Evolutionary conservation across 331 rosid species (phyloP).

Genomic region (Quercus phellos): DNA sequence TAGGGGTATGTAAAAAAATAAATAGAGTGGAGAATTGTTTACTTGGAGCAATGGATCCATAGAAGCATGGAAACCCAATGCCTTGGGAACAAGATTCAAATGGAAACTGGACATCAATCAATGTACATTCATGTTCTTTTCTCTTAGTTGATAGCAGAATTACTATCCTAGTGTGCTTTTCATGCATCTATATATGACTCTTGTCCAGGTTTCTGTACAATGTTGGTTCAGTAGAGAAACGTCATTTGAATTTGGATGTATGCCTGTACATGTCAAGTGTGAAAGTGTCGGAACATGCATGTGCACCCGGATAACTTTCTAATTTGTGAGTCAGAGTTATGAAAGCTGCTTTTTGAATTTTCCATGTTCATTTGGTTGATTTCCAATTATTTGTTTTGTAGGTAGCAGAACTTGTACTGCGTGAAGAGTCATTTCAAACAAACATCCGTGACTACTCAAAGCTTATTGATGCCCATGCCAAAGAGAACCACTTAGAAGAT

Average conservation of each 20-base stretch:
- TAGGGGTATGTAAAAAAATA: neutral
- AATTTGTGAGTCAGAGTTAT: constrained; percentile 8
- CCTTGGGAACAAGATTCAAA: neutral
- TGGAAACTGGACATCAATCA: neutral
- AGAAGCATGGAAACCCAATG: neutral
- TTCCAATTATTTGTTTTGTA: constrained; percentile 32
- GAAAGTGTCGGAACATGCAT: constrained; percentile 13
- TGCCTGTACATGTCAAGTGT: neutral
- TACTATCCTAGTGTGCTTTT: neutral
- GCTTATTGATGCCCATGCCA: constrained; percentile 67
- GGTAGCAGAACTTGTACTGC: constrained; percentile 73
- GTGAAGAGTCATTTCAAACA: constrained; percentile 75
- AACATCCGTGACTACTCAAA: constrained; percentile 60
- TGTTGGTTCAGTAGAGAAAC: neutral
- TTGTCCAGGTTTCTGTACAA: neutral
- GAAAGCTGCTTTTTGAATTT: constrained; percentile 14
- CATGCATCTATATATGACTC: neutral
- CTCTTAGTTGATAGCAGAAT: neutral
- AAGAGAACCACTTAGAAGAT: constrained; percentile 54
- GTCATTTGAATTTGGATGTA: neutral
- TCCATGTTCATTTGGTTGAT: constrained; percentile 10
- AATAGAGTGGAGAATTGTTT: neutral
- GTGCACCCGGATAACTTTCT: constrained; percentile 1
- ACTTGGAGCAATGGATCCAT: neutral
- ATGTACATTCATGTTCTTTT: neutral